Conservation (phyloP, 2,329 filamentous ascomycete species). For the Clonostachys rosea region DNA sequence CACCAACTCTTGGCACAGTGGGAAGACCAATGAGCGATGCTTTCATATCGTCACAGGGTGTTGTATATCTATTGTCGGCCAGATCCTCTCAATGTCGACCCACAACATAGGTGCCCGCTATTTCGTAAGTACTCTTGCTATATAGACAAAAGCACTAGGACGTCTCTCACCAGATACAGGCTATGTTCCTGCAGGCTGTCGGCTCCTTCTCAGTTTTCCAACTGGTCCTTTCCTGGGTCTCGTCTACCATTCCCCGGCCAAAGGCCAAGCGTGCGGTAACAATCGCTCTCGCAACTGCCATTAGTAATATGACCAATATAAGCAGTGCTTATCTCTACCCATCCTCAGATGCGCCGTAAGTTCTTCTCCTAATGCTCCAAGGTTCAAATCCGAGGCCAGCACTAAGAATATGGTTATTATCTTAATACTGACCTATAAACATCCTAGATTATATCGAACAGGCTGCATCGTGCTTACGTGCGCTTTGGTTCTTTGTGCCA, state of each 20-base stretch:
- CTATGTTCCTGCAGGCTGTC: conserved; percentile 1
- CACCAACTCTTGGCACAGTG: conserved; percentile 1
- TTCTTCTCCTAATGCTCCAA: background rate
- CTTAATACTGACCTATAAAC: background rate
- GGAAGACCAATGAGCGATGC: conserved; percentile 1
- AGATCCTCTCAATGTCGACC: conserved; percentile 1
- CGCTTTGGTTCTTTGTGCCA: conserved; percentile 1
- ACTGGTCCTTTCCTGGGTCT: conserved; percentile 2
- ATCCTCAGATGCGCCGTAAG: conserved; percentile 1
- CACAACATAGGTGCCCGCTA: conserved; percentile 1
- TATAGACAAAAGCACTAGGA: background rate
- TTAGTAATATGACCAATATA: conserved; percentile 1
- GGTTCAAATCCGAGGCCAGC: background rate
- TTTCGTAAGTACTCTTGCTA: background rate
- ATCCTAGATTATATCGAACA: conserved; percentile 1
- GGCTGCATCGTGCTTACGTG: conserved; percentile 1
- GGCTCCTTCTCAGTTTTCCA: conserved; percentile 2
- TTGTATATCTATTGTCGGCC: conserved; percentile 1
- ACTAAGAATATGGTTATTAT: background rate
- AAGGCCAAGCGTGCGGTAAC: conserved; percentile 4
- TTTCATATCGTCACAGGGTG: conserved; percentile 1
- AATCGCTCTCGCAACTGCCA: conserved; percentile 2
- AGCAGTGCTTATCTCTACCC: conserved; percentile 1
- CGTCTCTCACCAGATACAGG: background rate
- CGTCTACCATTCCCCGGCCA: conserved; percentile 1